These are phyloP conservation scores for Sporothrix schenckii DNA, from an alignment of 2,329 filamentous ascomycete genomes.

Conservation along the genomic window DNA sequence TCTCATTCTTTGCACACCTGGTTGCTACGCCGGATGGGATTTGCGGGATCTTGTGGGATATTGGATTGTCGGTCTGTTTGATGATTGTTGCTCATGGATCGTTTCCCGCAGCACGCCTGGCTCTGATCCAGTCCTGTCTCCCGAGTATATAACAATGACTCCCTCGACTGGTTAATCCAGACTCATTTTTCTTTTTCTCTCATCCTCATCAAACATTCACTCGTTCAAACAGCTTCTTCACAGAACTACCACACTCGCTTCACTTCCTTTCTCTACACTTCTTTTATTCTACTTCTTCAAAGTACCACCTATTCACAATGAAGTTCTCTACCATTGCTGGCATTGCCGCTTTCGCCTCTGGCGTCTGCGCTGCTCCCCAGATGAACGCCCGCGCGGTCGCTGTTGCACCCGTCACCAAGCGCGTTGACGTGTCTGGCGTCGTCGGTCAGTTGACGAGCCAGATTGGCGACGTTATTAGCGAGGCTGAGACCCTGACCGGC, in stretches of 20 bases:
- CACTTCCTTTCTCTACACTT: constrained; percentile 15
- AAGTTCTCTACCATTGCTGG: constrained; percentile 34
- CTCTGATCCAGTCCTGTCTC: constrained; percentile 7
- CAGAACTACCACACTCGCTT: constrained; percentile 5
- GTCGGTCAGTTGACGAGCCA: background rate
- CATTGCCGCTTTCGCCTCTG: constrained; percentile 25
- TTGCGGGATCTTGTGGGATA: constrained; percentile 20
- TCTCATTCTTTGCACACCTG: constrained; percentile 18
- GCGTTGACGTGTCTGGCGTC: constrained; percentile 2
- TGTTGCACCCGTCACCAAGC: constrained; percentile 12
- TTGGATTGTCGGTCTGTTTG: constrained; percentile 20
- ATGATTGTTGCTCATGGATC: background rate
- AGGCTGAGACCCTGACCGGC: background rate
- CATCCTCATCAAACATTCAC: constrained; percentile 27
- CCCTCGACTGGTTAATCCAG: constrained; percentile 11
- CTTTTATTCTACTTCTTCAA: background rate
- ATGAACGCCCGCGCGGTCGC: background rate
- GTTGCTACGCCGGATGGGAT: constrained; percentile 13
- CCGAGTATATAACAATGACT: constrained; percentile 27
- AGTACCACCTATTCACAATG: constrained; percentile 30
- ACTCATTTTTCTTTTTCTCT: constrained; percentile 3
- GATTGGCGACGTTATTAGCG: background rate
- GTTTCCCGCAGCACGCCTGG: constrained; percentile 4
- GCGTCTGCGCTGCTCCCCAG: constrained; percentile 32
- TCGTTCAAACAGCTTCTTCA: constrained; percentile 26